These are phyloP conservation scores for Oryza glumipatula DNA, from an alignment of 176 grass and related monocot species.

Conservation along the genomic window DNA sequence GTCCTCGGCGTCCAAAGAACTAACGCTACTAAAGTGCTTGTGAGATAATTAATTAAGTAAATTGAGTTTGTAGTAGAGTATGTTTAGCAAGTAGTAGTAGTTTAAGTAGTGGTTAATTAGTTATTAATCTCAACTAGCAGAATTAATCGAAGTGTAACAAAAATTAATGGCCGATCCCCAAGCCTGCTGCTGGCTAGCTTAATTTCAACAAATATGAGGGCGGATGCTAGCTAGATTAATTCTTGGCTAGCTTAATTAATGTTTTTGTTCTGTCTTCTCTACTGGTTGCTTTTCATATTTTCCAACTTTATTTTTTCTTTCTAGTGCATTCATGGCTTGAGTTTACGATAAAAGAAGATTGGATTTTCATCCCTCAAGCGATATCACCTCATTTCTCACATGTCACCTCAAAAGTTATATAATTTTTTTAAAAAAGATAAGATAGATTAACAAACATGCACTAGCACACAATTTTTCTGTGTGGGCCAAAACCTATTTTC, in stretches of 20 bases:
- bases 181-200: not conserved
- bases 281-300: too few species aligned
- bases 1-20: conserved; percentile 51
- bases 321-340: too few species aligned
- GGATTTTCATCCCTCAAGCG: too few species aligned
- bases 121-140: not conserved
- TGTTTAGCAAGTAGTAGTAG: not conserved
- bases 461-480: too few species aligned
- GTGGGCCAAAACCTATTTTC: too few species aligned
- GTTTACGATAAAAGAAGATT: too few species aligned
- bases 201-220: not conserved
- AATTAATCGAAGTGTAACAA: not conserved
- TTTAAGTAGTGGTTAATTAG: not conserved
- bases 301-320: too few species aligned
- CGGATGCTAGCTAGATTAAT: not conserved
- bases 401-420: too few species aligned
- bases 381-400: too few species aligned
- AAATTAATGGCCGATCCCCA: not conserved
- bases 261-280: too few species aligned
- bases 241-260: not conserved
- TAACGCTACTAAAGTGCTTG: conserved; percentile 69
- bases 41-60: conserved; percentile 4
- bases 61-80: not conserved
- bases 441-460: too few species aligned
- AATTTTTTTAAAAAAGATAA: too few species aligned